Evolutionary conservation across 2,329 filamentous ascomycete species (phyloP), one percentile per base, ranked within the genome.

Genomic region (Erysiphe pulchra): DNA sequence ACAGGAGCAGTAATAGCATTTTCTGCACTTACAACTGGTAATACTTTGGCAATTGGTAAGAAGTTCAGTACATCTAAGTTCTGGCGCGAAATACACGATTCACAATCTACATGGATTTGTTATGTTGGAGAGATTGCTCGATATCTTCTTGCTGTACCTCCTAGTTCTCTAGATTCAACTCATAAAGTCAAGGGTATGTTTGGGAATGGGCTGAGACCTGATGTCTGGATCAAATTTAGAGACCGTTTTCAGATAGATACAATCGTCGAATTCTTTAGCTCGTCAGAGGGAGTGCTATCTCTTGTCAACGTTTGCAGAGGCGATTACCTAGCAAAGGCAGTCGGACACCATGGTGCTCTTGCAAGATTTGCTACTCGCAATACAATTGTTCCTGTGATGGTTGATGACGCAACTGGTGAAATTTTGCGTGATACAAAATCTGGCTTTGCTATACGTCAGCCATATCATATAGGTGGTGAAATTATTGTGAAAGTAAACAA

Each of bases 61-160:
- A 73, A 69, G 56, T 86, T 86, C 63, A 79, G 73, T 49, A 74
- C 70, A 1, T 69, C 71, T 0, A 66, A 66, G 16, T 85, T 86
- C 64, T 85, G 80, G 80, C 60, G 62, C 31, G 80, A 86, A 50
- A 65, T 84, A 17, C 70, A 75, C 41, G 76, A 76, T 47, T 76
- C 73, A 0, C 61, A 68, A 13, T 72, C 80, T 0, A 84, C 78
- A 0, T 70, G 72, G 54, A 80, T 85, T 52, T 72, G 80, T 16
- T 86, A 86, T 55, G 80, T 86, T 2, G 80, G 80, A 53, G 80
- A 86, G 57, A 82, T 77, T 0, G 71, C 80, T 7, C 70, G 80
- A 0, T 86, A 85, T 52, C 66, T 86, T 0, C 67, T 85, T 12
- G 74, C 78, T 0, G 70, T 71, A 1, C 77, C 79, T 1, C 70